Evolutionary conservation across 2,329 filamentous ascomycete species (phyloP), one percentile per base, ranked within the genome.

Genomic region (Cytospora piceicola): DNA sequence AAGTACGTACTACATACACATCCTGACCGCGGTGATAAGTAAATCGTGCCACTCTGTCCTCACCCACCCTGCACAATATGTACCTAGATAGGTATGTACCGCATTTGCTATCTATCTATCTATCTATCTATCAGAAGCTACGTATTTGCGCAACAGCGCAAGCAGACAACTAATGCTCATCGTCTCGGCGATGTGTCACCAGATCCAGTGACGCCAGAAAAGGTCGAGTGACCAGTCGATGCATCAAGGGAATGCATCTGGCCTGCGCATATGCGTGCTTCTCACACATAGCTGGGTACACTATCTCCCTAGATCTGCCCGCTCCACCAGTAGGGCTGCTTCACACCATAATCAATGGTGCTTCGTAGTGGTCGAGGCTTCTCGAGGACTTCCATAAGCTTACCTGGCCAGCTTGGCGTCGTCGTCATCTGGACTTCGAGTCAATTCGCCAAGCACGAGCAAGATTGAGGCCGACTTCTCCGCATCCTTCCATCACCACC

Each of bases 311-410:
- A 32, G 58, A 17, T 39, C 58, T 34, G 24, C 32, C 24, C 54
- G 64, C 56, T 59, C 62, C 62, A 60, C 62, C 36, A 51, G 53
- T 62, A 62, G 58, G 58, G 58, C 63, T 65, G 63, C 63, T 56
- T 65, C 56, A 60, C n/a, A 54, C 52, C 56, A 52, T 24, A 55
- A 24, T 20, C n/a, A 34, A 30, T 49, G 39, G 46, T 27, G 54
- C 36, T 53, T 22, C 24, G 34, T n/a, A 27, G 39, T 57, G 60
- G 49, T 51, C 27, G 53, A 29, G 39, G 12, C 36, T 20, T 24
- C 30, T 30, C n/a, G 46, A 24, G 29, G 39, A 53, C 29, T 36
- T 36, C 2, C 34, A 36, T 54, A 63, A 54, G 58, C 59, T 65
- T 54, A 58, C 42, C 32, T 46, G 58, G 32, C 63, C 54, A 17